Conservation (phyloP, 768 basidiomycete species). For the Lactifluus volemus region DNA sequence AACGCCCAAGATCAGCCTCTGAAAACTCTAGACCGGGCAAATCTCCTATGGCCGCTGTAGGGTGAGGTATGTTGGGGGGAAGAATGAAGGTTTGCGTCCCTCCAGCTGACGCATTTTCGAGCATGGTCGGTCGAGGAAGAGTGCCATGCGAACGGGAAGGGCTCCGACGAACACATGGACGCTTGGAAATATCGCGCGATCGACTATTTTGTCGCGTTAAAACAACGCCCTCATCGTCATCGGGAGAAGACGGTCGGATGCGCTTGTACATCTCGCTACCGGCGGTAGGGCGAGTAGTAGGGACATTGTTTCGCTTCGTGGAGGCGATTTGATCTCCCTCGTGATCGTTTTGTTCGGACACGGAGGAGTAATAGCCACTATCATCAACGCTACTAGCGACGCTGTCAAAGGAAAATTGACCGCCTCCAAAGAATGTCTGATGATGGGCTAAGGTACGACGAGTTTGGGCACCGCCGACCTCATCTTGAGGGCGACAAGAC, state of each 20-base stretch:
- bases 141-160: neutral
- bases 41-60: conserved; percentile 1
- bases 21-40: conserved; percentile 11
- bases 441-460: neutral
- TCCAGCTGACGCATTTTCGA: neutral
- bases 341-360: conserved; percentile 1
- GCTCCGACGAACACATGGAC: neutral
- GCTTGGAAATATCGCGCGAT: neutral
- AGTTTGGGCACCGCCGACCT: neutral
- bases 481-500: conserved; percentile 1
- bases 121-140: neutral
- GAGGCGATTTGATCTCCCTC: neutral
- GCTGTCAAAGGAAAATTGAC: conserved; percentile 1
- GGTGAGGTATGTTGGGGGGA: conserved; percentile 1
- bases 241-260: neutral
- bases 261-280: neutral
- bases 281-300: neutral
- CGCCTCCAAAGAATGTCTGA: neutral
- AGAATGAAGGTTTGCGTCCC: neutral
- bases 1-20: conserved; percentile 33
- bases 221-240: neutral
- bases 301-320: neutral
- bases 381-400: neutral
- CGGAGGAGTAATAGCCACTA: conserved; percentile 14
- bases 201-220: neutral